Conservation (phyloP, 2,329 filamentous ascomycete genomes). For the Cladophialophora yegresii region DNA sequence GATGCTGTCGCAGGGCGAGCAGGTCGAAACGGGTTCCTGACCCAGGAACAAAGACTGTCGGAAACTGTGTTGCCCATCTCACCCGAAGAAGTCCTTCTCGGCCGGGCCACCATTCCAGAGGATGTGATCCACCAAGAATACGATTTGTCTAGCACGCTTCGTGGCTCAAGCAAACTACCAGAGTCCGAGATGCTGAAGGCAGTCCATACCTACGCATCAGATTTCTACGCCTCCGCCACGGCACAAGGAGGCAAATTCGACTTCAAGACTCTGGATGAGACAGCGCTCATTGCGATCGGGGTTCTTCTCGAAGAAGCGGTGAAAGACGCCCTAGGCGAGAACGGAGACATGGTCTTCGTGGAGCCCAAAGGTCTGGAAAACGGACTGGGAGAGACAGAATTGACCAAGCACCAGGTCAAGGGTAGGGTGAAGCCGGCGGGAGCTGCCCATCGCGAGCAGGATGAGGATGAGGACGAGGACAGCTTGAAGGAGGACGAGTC, state of each 20-base stretch:
- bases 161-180: constrained; percentile 51
- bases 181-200: constrained; percentile 59
- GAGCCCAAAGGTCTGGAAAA: constrained; percentile 47
- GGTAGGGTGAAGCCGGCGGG: constrained; percentile 28
- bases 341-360: constrained; percentile 60
- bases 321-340: constrained; percentile 55
- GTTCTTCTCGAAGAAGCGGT: constrained; percentile 62
- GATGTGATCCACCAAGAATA: constrained; percentile 57
- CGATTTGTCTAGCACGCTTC: constrained; percentile 44
- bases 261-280: constrained; percentile 62
- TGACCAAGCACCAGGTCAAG: constrained; percentile 32
- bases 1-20: constrained; percentile 61
- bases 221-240: constrained; percentile 53
- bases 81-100: constrained; percentile 62
- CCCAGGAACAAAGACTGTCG: constrained; percentile 24
- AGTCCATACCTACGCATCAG: constrained; percentile 59
- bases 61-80: constrained; percentile 44
- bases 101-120: constrained; percentile 51
- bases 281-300: constrained; percentile 61
- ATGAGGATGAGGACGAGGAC: constrained; percentile 26
- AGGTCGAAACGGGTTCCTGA: constrained; percentile 44
- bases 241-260: constrained; percentile 43
- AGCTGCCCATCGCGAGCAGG: constrained; percentile 16
- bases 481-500: constrained; percentile 23
- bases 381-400: constrained; percentile 25